These are phyloP conservation scores for Colletotrichum sidae DNA, from an alignment of 2,329 filamentous ascomycete species.

Conservation along the genomic window DNA sequence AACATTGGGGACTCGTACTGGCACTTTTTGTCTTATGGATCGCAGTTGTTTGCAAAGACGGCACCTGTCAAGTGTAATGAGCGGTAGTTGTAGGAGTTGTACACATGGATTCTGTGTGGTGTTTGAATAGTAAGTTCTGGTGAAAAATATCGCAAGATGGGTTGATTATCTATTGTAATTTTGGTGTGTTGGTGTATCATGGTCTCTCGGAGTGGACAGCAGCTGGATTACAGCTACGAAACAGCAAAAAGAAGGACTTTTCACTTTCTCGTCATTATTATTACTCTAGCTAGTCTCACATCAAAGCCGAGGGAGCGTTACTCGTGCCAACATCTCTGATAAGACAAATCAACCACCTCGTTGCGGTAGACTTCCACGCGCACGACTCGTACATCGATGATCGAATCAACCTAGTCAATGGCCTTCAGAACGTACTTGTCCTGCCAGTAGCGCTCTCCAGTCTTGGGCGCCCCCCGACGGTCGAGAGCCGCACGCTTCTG, in stretches of 20 bases:
- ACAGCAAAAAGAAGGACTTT: too few species aligned
- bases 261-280: too few species aligned
- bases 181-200: too few species aligned
- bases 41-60: not conserved
- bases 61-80: not conserved
- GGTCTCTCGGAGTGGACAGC: too few species aligned
- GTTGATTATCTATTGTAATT: too few species aligned
- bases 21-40: not conserved
- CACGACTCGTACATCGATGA: not conserved
- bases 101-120: not conserved
- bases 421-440: conserved; percentile 17
- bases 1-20: not conserved
- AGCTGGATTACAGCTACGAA: too few species aligned
- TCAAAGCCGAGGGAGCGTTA: too few species aligned
- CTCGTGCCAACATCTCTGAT: too few species aligned
- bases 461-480: not conserved
- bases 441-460: not conserved
- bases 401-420: not conserved
- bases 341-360: too few species aligned
- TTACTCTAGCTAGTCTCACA: too few species aligned
- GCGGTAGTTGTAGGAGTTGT: not conserved
- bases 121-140: not conserved
- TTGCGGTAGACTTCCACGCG: too few species aligned
- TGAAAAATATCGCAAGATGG: not conserved
- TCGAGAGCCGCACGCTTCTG: not conserved